phyloP scores from a whole-genome alignment of 352 stramenopile genomes.

The Pythium periplocum region DNA sequence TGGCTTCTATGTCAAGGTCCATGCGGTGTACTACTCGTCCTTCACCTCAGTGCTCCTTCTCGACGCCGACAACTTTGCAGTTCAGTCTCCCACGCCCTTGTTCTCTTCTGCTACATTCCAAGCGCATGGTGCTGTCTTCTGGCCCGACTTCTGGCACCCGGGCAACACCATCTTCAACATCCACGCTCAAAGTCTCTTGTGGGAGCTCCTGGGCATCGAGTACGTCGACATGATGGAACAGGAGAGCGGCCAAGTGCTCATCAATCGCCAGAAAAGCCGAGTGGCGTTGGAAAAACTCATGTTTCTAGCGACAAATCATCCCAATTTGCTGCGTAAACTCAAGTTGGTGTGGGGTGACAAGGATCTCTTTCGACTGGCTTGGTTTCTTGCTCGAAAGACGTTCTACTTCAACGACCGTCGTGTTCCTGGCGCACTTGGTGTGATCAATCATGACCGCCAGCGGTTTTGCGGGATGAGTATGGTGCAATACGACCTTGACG shows the following conservation, averaged over 20 bases:
- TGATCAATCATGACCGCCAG: conserved; percentile 12
- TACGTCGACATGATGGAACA: conserved; percentile 29
- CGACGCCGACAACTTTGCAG: conserved; percentile 29
- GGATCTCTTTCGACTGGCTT: conserved; percentile 26
- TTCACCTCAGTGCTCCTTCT: conserved; percentile 26
- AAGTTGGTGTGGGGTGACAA: conserved; percentile 28
- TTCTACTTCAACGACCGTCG: conserved; percentile 19
- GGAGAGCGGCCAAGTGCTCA: conserved; percentile 26
- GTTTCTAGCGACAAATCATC: conserved; percentile 16
- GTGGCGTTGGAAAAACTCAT: conserved; percentile 16
- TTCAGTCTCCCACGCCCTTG: conserved; percentile 21
- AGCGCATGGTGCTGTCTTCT: conserved; percentile 25
- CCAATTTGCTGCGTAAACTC: conserved; percentile 18
- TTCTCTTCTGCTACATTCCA: conserved; percentile 19
- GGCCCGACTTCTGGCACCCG: conserved; percentile 33
- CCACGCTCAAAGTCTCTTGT: conserved; percentile 24
- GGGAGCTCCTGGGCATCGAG: conserved; percentile 21
- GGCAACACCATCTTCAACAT: conserved; percentile 33
- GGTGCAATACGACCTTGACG: conserved; percentile 22
- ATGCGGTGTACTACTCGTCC: conserved; percentile 28
- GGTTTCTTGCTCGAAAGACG: conserved; percentile 10
- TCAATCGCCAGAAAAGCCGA: conserved; percentile 10
- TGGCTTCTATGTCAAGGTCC: conserved; percentile 28
- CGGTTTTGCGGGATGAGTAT: conserved; percentile 29
- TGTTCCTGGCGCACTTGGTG: conserved; percentile 16